Percentiles rank a stretch among this genome's conserved stretches.
Evolutionary conservation across 257 asterid genomes (phyloP).

Genomic region (Solanum sitiens): DNA sequence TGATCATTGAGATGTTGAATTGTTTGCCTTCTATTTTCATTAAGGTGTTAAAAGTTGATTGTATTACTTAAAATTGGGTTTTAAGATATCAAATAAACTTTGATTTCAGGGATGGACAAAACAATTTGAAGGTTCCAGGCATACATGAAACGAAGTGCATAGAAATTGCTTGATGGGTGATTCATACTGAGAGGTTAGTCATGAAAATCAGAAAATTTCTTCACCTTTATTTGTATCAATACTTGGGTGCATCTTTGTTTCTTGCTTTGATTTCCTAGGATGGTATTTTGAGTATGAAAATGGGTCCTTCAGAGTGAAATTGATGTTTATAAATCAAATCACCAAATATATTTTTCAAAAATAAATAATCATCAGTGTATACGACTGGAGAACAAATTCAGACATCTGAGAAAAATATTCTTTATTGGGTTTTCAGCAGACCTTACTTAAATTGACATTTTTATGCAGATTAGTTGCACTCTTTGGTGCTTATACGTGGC

Average conservation of each 20-base stretch:
- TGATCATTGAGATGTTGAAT: background rate
- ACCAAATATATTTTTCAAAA: background rate
- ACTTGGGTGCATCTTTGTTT: background rate
- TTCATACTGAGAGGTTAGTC: background rate
- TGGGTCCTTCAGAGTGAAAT: background rate
- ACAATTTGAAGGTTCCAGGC: background rate
- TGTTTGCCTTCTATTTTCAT: background rate
- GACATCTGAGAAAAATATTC: background rate
- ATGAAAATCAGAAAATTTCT: background rate
- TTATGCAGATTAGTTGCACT: background rate
- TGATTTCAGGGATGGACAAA: background rate
- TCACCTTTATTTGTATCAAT: background rate
- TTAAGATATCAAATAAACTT: background rate
- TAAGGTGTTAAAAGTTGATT: background rate
- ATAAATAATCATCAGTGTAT: background rate
- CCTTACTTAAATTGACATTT: background rate
- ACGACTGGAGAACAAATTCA: background rate
- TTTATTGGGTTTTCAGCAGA: background rate
- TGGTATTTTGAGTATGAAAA: background rate
- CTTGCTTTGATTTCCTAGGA: background rate
- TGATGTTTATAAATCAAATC: background rate
- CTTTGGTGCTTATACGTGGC: background rate
- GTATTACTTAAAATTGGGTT: background rate
- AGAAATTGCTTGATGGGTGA: background rate
- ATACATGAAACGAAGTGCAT: background rate